Percentiles rank a stretch among this genome's conserved stretches.
These are phyloP conservation scores for Colletotrichum cuscutae DNA, from an alignment of 2,329 filamentous ascomycete genomes.

Conservation along the genomic window DNA sequence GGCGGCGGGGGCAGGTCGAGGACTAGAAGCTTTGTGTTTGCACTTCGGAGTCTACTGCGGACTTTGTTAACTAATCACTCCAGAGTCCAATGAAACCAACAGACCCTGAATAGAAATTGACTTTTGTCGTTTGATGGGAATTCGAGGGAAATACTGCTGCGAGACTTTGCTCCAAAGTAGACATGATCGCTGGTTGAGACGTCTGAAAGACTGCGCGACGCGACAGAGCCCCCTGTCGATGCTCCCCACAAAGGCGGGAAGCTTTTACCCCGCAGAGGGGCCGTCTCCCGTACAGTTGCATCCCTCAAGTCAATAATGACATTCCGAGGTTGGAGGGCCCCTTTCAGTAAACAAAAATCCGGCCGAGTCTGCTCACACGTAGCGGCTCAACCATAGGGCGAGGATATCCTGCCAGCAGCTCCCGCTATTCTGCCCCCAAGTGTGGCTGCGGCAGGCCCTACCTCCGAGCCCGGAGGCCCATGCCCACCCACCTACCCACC, in stretches of 20 bases:
- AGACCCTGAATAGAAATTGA: background rate
- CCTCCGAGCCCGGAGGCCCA: no score
- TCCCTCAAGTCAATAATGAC: background rate
- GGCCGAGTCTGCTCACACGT: background rate
- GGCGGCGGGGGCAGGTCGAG: background rate
- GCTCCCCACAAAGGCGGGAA: constrained; percentile 20
- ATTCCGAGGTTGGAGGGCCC: constrained; percentile 15
- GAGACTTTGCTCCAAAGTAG: background rate
- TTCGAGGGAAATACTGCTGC: background rate
- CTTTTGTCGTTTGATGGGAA: background rate
- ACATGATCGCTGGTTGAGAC: background rate
- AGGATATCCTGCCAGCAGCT: no score
- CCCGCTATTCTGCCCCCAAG: no score
- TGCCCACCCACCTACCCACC: no score
- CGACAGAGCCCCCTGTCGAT: constrained; percentile 21
- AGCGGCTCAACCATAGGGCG: background rate
- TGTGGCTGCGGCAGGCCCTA: no score
- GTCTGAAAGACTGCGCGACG: background rate
- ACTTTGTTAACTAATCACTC: background rate
- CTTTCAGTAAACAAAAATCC: background rate
- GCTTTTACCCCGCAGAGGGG: constrained; percentile 34
- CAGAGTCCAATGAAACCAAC: background rate
- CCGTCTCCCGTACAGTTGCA: constrained; percentile 19
- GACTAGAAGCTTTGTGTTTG: background rate
- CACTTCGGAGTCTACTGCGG: background rate